Base-by-base conservation (phyloP, 2,329 filamentous ascomycete species). In the Fusarium devonianum region DNA sequence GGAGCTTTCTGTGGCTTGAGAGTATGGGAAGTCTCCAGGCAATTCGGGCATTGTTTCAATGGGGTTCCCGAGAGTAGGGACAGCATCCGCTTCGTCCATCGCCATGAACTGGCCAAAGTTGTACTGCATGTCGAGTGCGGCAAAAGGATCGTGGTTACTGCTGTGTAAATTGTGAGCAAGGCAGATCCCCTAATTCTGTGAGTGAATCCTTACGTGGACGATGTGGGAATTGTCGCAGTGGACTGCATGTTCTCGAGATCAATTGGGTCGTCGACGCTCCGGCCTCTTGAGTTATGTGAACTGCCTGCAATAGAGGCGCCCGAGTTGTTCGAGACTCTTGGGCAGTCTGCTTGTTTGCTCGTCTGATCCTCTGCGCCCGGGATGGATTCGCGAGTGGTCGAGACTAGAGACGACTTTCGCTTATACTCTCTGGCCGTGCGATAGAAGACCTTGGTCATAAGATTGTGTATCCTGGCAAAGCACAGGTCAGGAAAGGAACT, bases 391-490 rank as follows among this genome's bases (percentile, higher is more conserved):
- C 25, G 4, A 12, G 0, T 0, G 5, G 16, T 9, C 12, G 37
- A n/a, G 0, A 4, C n/a, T n/a, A 32, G 13, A 0, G 13, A 5
- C 4, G 29, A 37, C 7, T 32, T 5, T 13, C 55, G 55, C 3
- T 59, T 58, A 3, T 29, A 30, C 14, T 58, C 55, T 4, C 13
- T 21, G 7, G 25, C 55, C 3, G 36, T 13, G 30, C 55, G 26
- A 40, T 42, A 58, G 22, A 58, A 59, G 4, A 58, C 36, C 14
- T 56, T 25, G 3, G 40, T 40, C 40, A 58, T 40, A n/a, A 58
- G 55, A 10, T 29, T n/a, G 5, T 11, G 25, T 17, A 58, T 59
- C 4, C 55, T 58, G 4, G 14, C 18, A 11, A 7, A 8, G n/a
- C 3, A 21, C n/a, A 21, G 8, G 13, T 30, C 12, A 42, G n/a